Base-by-base conservation (phyloP, 164 flowering plant genomes). In the Kalanchoe fedtschenkoi region DNA sequence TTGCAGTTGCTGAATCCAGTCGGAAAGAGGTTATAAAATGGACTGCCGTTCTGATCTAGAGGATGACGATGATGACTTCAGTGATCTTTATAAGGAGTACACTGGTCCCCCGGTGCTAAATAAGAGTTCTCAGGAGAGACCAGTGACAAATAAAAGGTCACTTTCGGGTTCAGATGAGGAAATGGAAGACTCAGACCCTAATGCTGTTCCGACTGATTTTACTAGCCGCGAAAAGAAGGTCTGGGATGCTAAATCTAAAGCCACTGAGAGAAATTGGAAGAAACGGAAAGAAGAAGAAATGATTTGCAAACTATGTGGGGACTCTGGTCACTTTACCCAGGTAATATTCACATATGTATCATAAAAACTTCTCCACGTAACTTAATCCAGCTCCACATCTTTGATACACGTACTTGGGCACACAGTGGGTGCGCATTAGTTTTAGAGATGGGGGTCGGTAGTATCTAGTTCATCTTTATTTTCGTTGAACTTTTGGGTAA, bases 181-280 rank as follows among this genome's bases (percentile, higher is more conserved):
- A 64, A 89, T 84, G 69, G 88, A 85, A 66, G 64, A 76, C 39
- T 84, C 75, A 21, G 99, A 95, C 64, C 99, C 97, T 37, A 91
- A 95, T 78, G 96, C 99, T 66, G 97, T 95, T 24, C 99, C 99
- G 29, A 95, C 97, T 29, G 99, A 95, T 82, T 95, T 95, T 67
- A 95, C 96, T 44, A 95, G 99, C 75, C 75, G 99, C 43, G 99
- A 95, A 72, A 97, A 97, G 38, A 95, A 91, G 78, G 91, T 87
- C 62, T 95, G 99, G 99, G 96, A 88, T 68, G 99, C 97, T 54
- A 95, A 92, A 71, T 89, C 99, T 24, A 95, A 91, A 74, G 99
- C 99, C 64, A 87, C 97, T 21, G 99, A 95, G 80, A 81, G 96
- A 70, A 95, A 86, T 67, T 95, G 99, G 99, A 95, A 95, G 80